phyloP scores from a whole-genome alignment of 2,329 filamentous ascomycete genomes.

The Phyllosticta paracitricarpa region DNA sequence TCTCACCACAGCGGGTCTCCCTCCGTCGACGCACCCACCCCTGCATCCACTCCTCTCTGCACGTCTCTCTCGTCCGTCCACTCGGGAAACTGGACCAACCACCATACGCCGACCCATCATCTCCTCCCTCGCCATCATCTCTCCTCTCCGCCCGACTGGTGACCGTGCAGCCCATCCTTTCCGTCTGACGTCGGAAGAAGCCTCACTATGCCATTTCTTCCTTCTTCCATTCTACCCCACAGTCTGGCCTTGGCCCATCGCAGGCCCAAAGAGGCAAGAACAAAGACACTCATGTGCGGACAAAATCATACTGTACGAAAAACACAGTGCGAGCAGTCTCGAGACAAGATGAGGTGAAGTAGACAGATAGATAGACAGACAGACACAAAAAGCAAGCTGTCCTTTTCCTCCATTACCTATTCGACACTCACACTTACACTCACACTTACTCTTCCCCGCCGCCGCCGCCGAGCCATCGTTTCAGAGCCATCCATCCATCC shows the following conservation, averaged over 20 bases:
- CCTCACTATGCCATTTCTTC: neutral
- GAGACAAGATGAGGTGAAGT: no score
- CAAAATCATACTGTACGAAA: no score
- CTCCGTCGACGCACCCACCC: neutral
- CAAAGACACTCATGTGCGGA: no score
- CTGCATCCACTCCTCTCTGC: neutral
- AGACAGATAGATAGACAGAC: no score
- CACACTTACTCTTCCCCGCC: no score
- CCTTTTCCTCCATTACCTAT: no score
- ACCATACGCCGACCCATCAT: neutral
- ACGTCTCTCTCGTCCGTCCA: neutral
- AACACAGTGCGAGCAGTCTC: no score
- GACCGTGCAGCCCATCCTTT: neutral
- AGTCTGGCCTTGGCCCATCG: neutral
- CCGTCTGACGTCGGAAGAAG: neutral
- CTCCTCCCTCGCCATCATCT: neutral
- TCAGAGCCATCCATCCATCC: no score
- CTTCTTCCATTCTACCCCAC: neutral
- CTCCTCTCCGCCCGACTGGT: neutral
- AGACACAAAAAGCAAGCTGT: no score
- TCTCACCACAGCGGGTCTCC: neutral
- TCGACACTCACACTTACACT: no score
- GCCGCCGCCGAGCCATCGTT: no score
- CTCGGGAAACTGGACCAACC: neutral
- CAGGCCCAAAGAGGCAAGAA: no score